These are phyloP conservation scores for Sporothrix luriei DNA, from an alignment of 2,329 filamentous ascomycete species.

Conservation along the genomic window DNA sequence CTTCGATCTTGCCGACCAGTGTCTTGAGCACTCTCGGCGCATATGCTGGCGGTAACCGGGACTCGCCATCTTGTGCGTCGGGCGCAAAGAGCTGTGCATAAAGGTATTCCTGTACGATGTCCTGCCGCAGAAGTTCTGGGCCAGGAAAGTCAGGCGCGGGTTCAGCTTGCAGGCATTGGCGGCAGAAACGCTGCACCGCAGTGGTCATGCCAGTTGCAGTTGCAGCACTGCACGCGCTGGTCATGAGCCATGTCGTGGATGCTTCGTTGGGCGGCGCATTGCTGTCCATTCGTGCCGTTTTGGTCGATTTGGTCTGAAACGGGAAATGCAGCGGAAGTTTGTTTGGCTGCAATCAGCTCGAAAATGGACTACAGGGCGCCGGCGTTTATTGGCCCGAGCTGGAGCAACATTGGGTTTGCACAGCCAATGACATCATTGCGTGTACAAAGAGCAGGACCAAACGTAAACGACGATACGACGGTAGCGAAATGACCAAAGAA, in stretches of 20 bases:
- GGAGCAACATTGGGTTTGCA: background rate
- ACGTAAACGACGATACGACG: background rate
- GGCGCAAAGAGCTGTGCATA: constrained; percentile 52
- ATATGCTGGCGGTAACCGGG: constrained; percentile 69
- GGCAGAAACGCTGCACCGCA: constrained; percentile 53
- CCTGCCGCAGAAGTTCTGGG: constrained; percentile 58
- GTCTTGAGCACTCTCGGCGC: constrained; percentile 72
- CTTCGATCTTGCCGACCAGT: constrained; percentile 70
- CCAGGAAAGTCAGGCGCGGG: constrained; percentile 65
- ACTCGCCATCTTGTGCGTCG: constrained; percentile 39
- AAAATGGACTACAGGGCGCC: background rate
- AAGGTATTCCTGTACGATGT: constrained; percentile 65
- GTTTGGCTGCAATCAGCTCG: background rate
- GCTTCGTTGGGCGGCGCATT: constrained; percentile 14
- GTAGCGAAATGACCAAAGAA: background rate
- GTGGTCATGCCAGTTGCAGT: too few relatives aligned
- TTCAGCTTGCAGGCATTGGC: constrained; percentile 80
- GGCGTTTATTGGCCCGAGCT: constrained; percentile 9
- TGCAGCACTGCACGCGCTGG: too few relatives aligned
- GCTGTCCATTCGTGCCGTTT: constrained; percentile 22
- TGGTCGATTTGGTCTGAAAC: too few relatives aligned
- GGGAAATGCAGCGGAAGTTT: background rate
- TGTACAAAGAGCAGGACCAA: too few relatives aligned
- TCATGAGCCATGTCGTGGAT: background rate
- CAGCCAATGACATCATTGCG: constrained; percentile 31